A percentile compares a stretch with the other conserved stretches of the same genome.
Conservation (phyloP, 768 basidiomycete species). For the Cubamyces sp. region DNA sequence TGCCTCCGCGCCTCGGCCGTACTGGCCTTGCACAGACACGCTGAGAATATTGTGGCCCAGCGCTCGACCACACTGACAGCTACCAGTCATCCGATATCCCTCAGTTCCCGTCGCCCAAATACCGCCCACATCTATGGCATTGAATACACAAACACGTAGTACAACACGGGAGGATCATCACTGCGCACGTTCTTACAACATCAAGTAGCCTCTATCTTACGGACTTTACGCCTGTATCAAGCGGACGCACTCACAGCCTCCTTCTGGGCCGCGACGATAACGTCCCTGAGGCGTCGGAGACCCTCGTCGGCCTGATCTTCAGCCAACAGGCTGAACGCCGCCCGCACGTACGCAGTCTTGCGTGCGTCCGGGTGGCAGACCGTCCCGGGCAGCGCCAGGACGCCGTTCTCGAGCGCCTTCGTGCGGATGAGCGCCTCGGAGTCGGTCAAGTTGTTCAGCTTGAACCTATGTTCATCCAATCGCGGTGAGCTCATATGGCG, state of each 20-base stretch:
- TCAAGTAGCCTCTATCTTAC: not conserved
- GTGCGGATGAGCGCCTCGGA: constrained; percentile 73
- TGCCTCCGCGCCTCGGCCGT: too few species aligned
- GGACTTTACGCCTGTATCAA: not conserved
- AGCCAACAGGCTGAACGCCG: constrained; percentile 73
- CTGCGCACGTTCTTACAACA: not conserved
- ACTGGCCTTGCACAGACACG: too few species aligned
- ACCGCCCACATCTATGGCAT: too few species aligned
- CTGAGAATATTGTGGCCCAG: too few species aligned
- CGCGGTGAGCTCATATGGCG: not conserved
- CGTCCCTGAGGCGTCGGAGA: constrained; percentile 55
- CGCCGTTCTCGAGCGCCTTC: constrained; percentile 77
- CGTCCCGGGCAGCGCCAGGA: constrained; percentile 88
- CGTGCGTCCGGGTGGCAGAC: constrained; percentile 77
- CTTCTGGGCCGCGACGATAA: constrained; percentile 30
- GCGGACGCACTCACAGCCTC: not conserved
- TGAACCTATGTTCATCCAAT: constrained; percentile 57
- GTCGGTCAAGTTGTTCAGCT: constrained; percentile 59
- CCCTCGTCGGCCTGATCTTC: constrained; percentile 77
- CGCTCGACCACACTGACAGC: too few species aligned
- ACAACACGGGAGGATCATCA: not conserved
- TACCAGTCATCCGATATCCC: too few species aligned
- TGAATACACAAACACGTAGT: too few species aligned
- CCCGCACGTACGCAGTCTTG: constrained; percentile 76
- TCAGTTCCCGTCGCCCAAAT: too few species aligned